A percentile compares a stretch with the other conserved stretches of the same genome.
Conservation (phyloP, 2,329 filamentous ascomycete species). For the Cadophora sp. region DNA sequence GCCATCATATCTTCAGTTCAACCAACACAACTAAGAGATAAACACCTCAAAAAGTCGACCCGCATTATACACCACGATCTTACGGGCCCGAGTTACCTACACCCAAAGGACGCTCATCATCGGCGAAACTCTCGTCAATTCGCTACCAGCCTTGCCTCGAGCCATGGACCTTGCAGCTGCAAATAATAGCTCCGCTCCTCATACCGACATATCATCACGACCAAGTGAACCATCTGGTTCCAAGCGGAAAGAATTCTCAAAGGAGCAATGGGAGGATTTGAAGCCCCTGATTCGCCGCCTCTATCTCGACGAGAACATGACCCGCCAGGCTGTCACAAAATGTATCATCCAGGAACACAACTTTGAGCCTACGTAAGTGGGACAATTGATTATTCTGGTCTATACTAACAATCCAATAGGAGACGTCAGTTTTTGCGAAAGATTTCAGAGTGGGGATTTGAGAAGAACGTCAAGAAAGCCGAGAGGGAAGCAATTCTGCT, state of each 20-base stretch:
- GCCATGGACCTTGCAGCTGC: neutral
- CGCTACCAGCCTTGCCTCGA: neutral
- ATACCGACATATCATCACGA: neutral
- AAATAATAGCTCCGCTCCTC: neutral
- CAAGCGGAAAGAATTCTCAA: neutral
- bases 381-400: neutral
- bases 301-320: conserved; percentile 19
- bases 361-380: conserved; percentile 15
- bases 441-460: conserved; percentile 6
- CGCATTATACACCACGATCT: too few relatives aligned
- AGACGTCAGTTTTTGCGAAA: conserved; percentile 16
- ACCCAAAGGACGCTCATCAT: neutral
- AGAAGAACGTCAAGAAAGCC: conserved; percentile 14
- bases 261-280: conserved; percentile 13
- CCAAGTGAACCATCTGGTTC: neutral
- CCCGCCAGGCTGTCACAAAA: neutral
- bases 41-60: too few relatives aligned
- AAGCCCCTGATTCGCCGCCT: neutral
- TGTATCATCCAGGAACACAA: neutral
- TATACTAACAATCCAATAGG: neutral
- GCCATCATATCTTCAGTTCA: too few relatives aligned
- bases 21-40: too few relatives aligned
- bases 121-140: neutral
- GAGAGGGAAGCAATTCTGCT: conserved; percentile 2
- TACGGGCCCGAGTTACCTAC: too few relatives aligned